These are phyloP conservation scores for Meyerozyma athensensis DNA, from an alignment of 1,139 yeast species.

Conservation along the genomic window DNA sequence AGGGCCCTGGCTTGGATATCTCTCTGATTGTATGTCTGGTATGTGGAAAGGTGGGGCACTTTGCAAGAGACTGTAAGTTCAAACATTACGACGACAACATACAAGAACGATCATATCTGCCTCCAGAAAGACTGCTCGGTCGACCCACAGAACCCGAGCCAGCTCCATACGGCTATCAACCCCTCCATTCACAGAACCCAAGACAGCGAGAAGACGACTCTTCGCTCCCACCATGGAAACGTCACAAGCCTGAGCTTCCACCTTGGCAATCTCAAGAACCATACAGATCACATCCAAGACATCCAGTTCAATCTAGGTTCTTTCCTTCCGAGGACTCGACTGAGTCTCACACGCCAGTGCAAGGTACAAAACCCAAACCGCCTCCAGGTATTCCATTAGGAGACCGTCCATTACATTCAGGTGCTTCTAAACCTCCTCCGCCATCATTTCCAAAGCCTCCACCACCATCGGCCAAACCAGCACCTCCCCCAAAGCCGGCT, in stretches of 20 bases:
- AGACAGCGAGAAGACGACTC: background rate
- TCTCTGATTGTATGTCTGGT: constrained; percentile 63
- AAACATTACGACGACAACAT: constrained; percentile 9
- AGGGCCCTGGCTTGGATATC: constrained; percentile 44
- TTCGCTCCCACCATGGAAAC: constrained; percentile 8
- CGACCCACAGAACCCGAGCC: background rate
- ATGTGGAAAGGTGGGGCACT: constrained; percentile 84
- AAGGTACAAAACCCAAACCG: background rate
- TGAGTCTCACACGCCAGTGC: background rate
- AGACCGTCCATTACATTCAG: background rate
- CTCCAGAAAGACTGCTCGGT: background rate
- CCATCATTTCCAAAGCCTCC: constrained; percentile 7
- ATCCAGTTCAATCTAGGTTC: background rate
- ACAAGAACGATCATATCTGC: background rate
- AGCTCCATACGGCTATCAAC: background rate
- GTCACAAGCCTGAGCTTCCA: constrained; percentile 3
- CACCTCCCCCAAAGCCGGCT: constrained; percentile 6
- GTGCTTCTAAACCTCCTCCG: constrained; percentile 1
- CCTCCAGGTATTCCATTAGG: background rate
- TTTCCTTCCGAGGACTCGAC: background rate
- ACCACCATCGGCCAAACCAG: constrained; percentile 6
- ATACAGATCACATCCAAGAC: constrained; percentile 3
- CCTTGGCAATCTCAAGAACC: constrained; percentile 5
- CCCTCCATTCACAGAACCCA: background rate
- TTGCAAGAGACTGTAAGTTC: constrained; percentile 76